Base-by-base conservation (phyloP, 2,329 filamentous ascomycete species). In the Colletotrichum sp. region DNA sequence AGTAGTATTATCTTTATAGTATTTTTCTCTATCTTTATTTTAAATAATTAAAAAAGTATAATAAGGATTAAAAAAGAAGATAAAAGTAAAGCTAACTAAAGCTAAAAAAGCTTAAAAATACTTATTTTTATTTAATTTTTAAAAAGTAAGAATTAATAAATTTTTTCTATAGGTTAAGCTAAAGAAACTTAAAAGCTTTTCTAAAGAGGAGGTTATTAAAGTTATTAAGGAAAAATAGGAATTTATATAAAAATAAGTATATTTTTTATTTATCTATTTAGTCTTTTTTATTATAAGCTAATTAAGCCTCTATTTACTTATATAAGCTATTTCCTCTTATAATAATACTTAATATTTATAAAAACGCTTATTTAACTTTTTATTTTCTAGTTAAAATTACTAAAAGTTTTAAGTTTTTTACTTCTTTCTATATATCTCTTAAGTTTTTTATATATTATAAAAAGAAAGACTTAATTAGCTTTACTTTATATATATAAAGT, bases 1-100 rank as follows among this genome's bases (percentile, higher is more conserved):
- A 57, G 5, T 57, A 57, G 6, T 26, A 26, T 26, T 57, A 57
- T 13, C 0, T 1, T 2, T 57, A 57, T 57, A 57, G 1, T 57
- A 57, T 24, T 21, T 0, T 26, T 5, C 1, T 7, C 2, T 16
- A 26, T 21, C 0, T 57, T 4, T 7, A 5, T 2, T 26, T 57
- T 57, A 21, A 57, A 57, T 57, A 57, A 26, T 26, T 15, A 13
- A 26, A 7, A 6, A 57, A 4, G 2, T 57, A 57, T 57, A 26
- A 26, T 57, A 57, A 1, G 2, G 1, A 57, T 26, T 57, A 57
- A 57, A 5, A 57, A 26, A 16, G 7, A 26, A 1, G 0, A 57
- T 16, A 26, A 21, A 57, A 57, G 1, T 26, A 57, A 7, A 4
- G 1, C 6, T 57, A 57, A 57, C 1, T 57, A 57, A 57, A 5